Evolutionary conservation across 495 filamentous ascomycete species (phyloP).

Genomic region (Chaetomium cochliodes): DNA sequence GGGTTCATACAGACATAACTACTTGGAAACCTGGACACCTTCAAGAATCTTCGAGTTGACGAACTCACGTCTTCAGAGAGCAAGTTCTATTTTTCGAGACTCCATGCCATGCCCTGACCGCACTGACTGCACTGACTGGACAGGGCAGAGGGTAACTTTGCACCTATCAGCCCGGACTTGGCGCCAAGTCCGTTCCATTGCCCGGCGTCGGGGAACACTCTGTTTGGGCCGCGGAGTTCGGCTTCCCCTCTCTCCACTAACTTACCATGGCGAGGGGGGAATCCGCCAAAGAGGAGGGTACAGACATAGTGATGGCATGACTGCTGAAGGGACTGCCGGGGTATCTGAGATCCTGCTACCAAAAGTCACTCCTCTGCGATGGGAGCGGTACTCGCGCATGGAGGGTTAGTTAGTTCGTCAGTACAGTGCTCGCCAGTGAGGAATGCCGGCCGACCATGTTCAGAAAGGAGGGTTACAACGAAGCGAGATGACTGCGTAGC

Average conservation of each 20-base stretch:
- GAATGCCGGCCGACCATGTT: background rate
- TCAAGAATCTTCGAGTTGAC: background rate
- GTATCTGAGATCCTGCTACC: background rate
- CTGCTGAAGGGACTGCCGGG: background rate
- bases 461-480: constrained; percentile 11
- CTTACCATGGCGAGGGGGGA: background rate
- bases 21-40: background rate
- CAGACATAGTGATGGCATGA: background rate
- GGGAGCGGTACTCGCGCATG: background rate
- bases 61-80: background rate
- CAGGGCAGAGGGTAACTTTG: no score
- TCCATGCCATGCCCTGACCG: background rate
- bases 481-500: constrained; percentile 14
- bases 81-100: background rate
- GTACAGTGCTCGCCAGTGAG: no score
- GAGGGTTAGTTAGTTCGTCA: background rate
- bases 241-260: background rate
- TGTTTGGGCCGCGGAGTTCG: background rate
- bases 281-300: background rate
- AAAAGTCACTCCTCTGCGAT: background rate
- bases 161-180: no score
- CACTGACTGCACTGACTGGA: no score
- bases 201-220: background rate
- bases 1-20: background rate
- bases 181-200: background rate